Percentiles rank a stretch among this genome's conserved stretches.
These are phyloP conservation scores for Suhomyces wounanorum DNA, from an alignment of 1,139 yeast genomes.

Conservation along the genomic window DNA sequence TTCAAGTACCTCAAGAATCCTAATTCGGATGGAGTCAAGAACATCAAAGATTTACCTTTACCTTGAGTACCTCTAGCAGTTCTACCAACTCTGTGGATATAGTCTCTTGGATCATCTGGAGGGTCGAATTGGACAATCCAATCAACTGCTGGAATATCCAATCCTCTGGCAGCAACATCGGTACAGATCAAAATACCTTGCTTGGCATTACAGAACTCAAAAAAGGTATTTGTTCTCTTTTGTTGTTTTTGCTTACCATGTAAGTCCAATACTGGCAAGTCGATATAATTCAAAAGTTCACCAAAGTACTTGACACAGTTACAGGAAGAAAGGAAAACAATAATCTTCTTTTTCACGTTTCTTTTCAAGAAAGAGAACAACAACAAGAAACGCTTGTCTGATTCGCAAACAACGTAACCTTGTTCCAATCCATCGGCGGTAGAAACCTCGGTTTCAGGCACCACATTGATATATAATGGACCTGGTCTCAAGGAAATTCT, in stretches of 20 bases:
- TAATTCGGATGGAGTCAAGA: constrained; percentile 87
- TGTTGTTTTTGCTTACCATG: constrained; percentile 99
- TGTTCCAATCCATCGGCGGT: constrained; percentile 98
- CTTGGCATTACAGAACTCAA: constrained; percentile 96
- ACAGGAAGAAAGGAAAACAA: constrained; percentile 94
- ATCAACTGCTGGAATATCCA: constrained; percentile 33
- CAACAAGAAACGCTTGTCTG: constrained; percentile 88
- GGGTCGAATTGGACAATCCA: constrained; percentile 35
- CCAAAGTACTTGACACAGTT: constrained; percentile 96
- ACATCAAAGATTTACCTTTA: constrained; percentile 92
- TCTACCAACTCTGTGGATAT: constrained; percentile 34
- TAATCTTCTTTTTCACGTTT: constrained; percentile 84
- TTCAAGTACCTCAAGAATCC: constrained; percentile 93
- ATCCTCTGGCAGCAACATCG: constrained; percentile 34
- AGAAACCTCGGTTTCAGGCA: constrained; percentile 75
- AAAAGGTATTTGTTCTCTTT: constrained; percentile 94
- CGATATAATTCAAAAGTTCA: constrained; percentile 91
- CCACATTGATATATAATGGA: constrained; percentile 94
- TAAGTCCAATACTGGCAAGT: constrained; percentile 89
- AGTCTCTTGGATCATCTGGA: constrained; percentile 92
- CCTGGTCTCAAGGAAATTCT: constrained; percentile 94
- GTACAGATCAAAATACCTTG: constrained; percentile 44
- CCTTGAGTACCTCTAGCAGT: constrained; percentile 71
- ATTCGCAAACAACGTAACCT: constrained; percentile 96
- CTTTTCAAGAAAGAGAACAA: constrained; percentile 91